phyloP scores from a whole-genome alignment of 2,329 filamentous ascomycete genomes.

The Thyridium curvatum region DNA sequence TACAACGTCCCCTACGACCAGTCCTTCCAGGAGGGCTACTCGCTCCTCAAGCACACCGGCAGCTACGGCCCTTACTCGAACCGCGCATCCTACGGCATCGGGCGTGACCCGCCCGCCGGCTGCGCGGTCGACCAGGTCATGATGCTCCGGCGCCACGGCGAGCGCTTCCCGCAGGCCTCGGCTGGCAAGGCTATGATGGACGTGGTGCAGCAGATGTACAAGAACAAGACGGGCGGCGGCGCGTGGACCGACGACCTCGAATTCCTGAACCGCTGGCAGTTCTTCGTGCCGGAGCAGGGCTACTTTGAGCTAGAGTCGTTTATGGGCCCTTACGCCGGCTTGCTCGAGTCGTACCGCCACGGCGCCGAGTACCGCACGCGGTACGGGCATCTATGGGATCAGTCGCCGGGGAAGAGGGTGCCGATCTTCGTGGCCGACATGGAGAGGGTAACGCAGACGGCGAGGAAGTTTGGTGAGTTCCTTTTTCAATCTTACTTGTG shows the following conservation, averaged over 20 bases:
- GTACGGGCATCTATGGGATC: constrained; percentile 10
- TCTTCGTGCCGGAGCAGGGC: constrained; percentile 4
- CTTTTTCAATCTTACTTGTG: too few species aligned
- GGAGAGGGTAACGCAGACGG: too few species aligned
- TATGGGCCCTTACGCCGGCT: constrained; percentile 8
- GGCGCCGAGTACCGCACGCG: constrained; percentile 10
- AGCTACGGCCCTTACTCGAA: constrained; percentile 9
- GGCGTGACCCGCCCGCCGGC: too few species aligned
- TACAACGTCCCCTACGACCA: constrained; percentile 6
- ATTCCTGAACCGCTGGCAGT: constrained; percentile 8
- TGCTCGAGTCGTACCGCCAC: constrained; percentile 8
- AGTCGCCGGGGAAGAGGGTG: constrained; percentile 5
- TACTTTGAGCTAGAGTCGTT: constrained; percentile 8
- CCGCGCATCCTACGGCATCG: constrained; percentile 5
- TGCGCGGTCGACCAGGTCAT: too few species aligned
- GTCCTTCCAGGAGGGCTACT: constrained; percentile 8
- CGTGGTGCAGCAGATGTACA: constrained; percentile 6
- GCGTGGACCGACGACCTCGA: constrained; percentile 2
- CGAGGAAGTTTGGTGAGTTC: too few species aligned
- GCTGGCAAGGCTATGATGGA: not conserved
- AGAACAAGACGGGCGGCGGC: not conserved
- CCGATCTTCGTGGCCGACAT: constrained; percentile 6
- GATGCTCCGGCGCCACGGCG: too few species aligned
- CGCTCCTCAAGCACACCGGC: constrained; percentile 7
- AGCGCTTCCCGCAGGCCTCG: too few species aligned